Conservation (phyloP, 1,284 basidiomycete species). For the Fomitopsis pinicola region DNA sequence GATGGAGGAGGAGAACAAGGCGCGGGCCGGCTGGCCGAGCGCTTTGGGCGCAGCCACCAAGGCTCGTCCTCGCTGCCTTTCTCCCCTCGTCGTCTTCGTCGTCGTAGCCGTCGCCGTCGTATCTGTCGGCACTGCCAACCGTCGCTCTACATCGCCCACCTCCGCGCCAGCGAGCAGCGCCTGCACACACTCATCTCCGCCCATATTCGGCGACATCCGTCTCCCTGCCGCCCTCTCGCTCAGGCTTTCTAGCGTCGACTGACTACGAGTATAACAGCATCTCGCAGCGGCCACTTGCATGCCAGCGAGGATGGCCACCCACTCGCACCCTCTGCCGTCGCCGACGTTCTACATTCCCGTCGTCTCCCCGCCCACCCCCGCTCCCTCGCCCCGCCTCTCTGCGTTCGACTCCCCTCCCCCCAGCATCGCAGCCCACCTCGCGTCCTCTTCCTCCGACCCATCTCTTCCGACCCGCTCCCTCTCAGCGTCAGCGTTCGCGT, state of each 20-base stretch:
- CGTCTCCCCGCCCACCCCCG: constrained; percentile 64
- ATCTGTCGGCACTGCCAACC: no score
- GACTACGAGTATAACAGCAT: background rate
- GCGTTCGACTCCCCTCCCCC: constrained; percentile 3
- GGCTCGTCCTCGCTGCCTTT: no score
- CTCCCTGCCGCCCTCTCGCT: background rate
- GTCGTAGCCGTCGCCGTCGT: no score
- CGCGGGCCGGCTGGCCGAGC: no score
- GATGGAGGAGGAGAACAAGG: no score
- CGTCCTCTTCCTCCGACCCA: no score
- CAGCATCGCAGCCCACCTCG: no score
- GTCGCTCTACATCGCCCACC: no score
- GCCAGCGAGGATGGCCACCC: background rate
- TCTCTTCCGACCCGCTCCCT: no score
- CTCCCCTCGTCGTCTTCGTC: no score
- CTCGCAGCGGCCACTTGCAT: background rate
- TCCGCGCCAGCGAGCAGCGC: no score
- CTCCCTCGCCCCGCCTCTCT: constrained; percentile 52
- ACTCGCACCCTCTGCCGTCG: background rate
- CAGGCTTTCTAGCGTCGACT: background rate
- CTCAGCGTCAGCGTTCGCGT: constrained; percentile 2
- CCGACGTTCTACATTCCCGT: constrained; percentile 49
- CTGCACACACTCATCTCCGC: background rate
- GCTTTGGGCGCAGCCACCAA: no score
- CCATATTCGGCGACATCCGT: background rate